A percentile compares a stretch with the other conserved stretches of the same genome.
phyloP scores from a whole-genome alignment of 495 filamentous ascomycete genomes.

The Evansstolkia leycettana region DNA sequence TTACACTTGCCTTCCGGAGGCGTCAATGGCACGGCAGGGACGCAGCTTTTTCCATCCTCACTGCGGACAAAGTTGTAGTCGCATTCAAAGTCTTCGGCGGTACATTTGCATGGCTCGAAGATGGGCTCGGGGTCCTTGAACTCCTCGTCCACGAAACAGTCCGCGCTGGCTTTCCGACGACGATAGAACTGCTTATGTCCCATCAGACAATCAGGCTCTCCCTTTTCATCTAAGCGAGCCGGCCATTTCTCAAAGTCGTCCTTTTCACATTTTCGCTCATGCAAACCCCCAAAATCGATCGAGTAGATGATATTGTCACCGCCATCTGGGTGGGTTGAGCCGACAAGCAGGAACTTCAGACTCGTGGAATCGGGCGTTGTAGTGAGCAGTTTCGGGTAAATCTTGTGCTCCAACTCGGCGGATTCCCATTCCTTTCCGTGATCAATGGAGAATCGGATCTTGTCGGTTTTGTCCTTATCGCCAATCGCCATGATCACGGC shows the following conservation, averaged over 20 bases:
- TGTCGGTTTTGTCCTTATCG: constrained; percentile 49
- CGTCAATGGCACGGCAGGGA: constrained; percentile 38
- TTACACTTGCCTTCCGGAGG: constrained; percentile 54
- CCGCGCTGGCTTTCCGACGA: constrained; percentile 68
- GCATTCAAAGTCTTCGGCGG: constrained; percentile 79
- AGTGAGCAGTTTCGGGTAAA: constrained; percentile 57
- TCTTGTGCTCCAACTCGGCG: constrained; percentile 45
- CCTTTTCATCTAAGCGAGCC: constrained; percentile 67
- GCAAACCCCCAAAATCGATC: constrained; percentile 71
- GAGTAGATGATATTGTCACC: constrained; percentile 46
- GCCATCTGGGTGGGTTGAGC: constrained; percentile 27
- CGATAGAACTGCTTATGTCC: constrained; percentile 77
- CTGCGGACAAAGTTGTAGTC: constrained; percentile 72
- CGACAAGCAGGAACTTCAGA: constrained; percentile 73
- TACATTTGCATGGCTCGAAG: constrained; percentile 65
- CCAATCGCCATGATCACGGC: constrained; percentile 71
- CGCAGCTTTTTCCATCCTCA: constrained; percentile 53
- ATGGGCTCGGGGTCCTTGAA: constrained; percentile 60
- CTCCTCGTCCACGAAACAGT: constrained; percentile 80
- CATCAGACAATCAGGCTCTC: constrained; percentile 82
- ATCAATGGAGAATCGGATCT: constrained; percentile 71
- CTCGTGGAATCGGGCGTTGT: constrained; percentile 85
- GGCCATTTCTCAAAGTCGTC: constrained; percentile 80
- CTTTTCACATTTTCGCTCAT: constrained; percentile 68
- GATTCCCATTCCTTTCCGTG: constrained; percentile 73